These are phyloP conservation scores for Dalbergia cochinchinensis DNA, from an alignment of 306 rosid species.

Conservation along the genomic window DNA sequence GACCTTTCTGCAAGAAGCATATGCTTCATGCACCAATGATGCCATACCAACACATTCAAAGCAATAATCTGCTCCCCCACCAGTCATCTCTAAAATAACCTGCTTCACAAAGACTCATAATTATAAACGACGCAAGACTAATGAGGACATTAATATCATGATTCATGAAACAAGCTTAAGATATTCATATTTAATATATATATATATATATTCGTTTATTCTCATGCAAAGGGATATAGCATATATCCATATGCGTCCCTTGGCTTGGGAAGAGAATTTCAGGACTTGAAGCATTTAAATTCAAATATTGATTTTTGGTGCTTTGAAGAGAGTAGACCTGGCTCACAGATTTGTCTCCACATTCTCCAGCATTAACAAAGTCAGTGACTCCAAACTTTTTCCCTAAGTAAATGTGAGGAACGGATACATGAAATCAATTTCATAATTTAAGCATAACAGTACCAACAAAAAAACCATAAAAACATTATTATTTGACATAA, in stretches of 20 bases:
- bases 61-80: conserved; percentile 86
- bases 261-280: no score
- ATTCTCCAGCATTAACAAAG: conserved; percentile 56
- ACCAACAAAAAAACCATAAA: background rate
- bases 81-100: conserved; percentile 71
- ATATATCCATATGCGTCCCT: no score
- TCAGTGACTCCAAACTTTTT: conserved; percentile 85
- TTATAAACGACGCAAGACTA: background rate
- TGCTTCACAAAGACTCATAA: conserved; percentile 35
- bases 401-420: conserved; percentile 53
- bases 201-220: no score
- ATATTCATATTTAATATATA: background rate
- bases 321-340: conserved; percentile 58
- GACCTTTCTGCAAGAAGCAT: conserved; percentile 82
- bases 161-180: no score
- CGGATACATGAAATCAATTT: conserved; percentile 9
- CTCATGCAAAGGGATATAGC: no score
- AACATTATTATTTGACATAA: background rate
- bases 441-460: conserved; percentile 1
- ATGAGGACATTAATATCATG: background rate
- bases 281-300: no score
- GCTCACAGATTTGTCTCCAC: conserved; percentile 70
- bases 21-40: conserved; percentile 82
- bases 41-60: conserved; percentile 85
- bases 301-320: conserved; percentile 11